Evolutionary conservation across 768 basidiomycete species (phyloP).

Genomic region (Lactifluus subvellereus): DNA sequence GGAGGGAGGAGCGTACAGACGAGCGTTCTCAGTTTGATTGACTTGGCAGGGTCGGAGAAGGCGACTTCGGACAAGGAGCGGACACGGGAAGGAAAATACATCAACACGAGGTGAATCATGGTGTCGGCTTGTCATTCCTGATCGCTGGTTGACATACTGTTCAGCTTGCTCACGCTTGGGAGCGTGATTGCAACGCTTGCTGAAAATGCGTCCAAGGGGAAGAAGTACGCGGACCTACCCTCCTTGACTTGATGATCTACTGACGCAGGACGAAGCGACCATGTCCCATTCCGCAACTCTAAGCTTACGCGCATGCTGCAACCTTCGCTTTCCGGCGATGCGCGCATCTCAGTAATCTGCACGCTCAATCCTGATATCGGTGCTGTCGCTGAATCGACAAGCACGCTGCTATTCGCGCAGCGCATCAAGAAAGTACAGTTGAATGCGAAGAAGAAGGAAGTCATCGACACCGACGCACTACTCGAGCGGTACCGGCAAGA

Average conservation of each 20-base stretch:
- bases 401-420: conserved; percentile 87
- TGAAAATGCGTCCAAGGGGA: conserved; percentile 76
- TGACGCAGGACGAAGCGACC: conserved; percentile 48
- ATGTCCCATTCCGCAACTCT: conserved; percentile 92
- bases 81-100: conserved; percentile 94
- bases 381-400: conserved; percentile 79
- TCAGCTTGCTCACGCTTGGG: conserved; percentile 84
- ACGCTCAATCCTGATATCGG: conserved; percentile 83
- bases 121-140: not conserved
- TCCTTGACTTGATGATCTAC: not conserved
- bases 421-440: conserved; percentile 89
- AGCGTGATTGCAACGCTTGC: conserved; percentile 89
- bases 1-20: conserved; percentile 77
- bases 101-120: conserved; percentile 70
- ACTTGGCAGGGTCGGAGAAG: conserved; percentile 94
- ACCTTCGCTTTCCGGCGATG: conserved; percentile 91
- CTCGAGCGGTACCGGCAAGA: conserved; percentile 93
- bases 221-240: conserved; percentile 41
- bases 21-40: conserved; percentile 80
- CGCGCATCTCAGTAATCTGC: conserved; percentile 92
- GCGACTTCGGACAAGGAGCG: conserved; percentile 94
- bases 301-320: conserved; percentile 93
- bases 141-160: conserved; percentile 3
- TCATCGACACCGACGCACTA: conserved; percentile 88
- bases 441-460: conserved; percentile 87